These are phyloP conservation scores for Phaeosphaeriaceae sp. DNA, from an alignment of 2,329 filamentous ascomycete species.

Conservation along the genomic window DNA sequence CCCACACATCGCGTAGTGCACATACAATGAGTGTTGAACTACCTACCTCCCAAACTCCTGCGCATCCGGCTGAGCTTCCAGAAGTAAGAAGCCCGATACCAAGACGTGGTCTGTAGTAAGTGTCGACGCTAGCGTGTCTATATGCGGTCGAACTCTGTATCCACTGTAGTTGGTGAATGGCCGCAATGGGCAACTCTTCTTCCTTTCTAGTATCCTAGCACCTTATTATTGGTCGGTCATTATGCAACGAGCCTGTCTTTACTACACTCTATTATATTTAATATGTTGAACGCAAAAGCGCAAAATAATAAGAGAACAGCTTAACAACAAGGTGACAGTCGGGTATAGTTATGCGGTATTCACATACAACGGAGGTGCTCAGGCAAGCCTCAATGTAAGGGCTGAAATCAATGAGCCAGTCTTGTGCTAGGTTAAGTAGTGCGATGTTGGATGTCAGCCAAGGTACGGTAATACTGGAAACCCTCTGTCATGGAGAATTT, in stretches of 20 bases:
- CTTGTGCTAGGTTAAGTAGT: background rate
- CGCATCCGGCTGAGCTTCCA: slow-evolving; percentile 6
- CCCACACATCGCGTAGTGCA: background rate
- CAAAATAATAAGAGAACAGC: background rate
- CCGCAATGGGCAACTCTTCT: no score
- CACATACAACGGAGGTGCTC: no score
- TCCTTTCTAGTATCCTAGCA: no score
- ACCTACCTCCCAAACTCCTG: slow-evolving; percentile 3
- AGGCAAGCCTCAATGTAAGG: background rate
- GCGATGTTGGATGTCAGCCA: no score
- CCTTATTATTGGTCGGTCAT: no score
- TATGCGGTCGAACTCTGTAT: no score
- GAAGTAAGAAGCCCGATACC: slow-evolving; percentile 4
- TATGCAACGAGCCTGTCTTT: no score
- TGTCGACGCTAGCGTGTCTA: background rate
- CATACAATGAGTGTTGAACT: slow-evolving; percentile 6
- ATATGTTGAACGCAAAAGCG: background rate
- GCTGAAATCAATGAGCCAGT: background rate
- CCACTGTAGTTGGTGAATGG: no score
- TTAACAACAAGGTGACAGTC: background rate
- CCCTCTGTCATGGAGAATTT: background rate
- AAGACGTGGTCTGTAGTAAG: background rate
- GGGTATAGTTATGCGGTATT: background rate
- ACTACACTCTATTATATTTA: no score
- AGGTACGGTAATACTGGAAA: background rate